Base-by-base conservation (phyloP, 1,139 yeast genomes). In the Sugiyamaella castrensis region DNA sequence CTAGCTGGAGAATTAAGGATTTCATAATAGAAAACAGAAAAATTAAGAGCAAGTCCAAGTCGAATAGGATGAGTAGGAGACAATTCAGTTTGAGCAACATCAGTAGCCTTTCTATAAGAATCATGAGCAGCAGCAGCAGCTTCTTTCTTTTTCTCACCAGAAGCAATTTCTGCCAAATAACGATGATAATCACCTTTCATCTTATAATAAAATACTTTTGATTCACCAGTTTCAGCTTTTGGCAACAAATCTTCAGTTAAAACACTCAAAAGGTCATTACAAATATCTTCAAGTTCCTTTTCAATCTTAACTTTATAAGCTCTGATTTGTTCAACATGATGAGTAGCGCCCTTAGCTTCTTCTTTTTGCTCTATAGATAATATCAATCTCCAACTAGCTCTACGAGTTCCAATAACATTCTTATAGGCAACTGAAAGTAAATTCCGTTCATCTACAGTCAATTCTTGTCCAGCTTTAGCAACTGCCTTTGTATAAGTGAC, bases 141-240 rank as follows among this genome's bases (percentile, higher is more conserved):
- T 62, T 82, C 92, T 72, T 88, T 89, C 72, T 97, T 87, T 76
- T 87, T 87, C 64, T 89, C 96, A 61, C 89, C 83, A 60, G 85
- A 77, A 59, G 98, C 95, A 68, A 92, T 91, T 76, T 92, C 98
- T 57, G 98, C 98, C 73, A 92, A 81, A 73, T 92, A 92, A 79
- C 98, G 95, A 79, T 91, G 96, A 80, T 92, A 92, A 73, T 92
- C 98, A 77, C 98, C 98, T 81, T 92, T 91, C 97, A 92, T 91
- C 82, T 92, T 92, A 77, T 88, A 91, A 81, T 92, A 92, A 74
- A 92, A 92, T 53, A 92, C 98, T 80, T 91, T 91, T 50, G 97
- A 88, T 76, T 92, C 98, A 66, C 98, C 98, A 57, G 95, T 83
- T 72, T 87, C 94, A 58, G 98, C 98, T 60, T 92, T 81, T 63